Base-by-base conservation (phyloP, 2,329 filamentous ascomycete genomes). In the Calonectria montana region DNA sequence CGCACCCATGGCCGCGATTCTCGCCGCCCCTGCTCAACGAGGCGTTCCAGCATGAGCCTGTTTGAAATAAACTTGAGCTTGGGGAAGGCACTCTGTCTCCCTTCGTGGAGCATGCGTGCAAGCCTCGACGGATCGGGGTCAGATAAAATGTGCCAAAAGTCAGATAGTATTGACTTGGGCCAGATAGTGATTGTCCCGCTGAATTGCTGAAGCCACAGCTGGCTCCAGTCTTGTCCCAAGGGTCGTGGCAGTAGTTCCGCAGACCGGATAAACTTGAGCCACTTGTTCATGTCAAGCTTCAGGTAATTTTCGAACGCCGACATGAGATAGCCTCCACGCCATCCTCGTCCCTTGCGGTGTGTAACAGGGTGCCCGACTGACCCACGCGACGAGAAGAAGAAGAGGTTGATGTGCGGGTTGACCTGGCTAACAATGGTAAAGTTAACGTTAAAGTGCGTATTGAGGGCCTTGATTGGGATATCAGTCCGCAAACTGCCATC, bases 381-480 rank as follows among this genome's bases (percentile, higher is more conserved):
- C 15, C 97, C 97, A 37, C 97, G 91, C 0, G 96, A 97, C 35
- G 94, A 97, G 87, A 98, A 99, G 89, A 99, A 98, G 88, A 99
- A 99, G 31, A 98, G 91, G 80, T 98, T 98, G 83, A 99, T 96
- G 82, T 99, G 97, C 2, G 97, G 97, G 82, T 99, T 99, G 61
- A 98, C 96, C 85, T 95, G 90, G 76, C 88, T 89, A 77, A 92
- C 97, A 75, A 99, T 96, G 75, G 94, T 96, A 83, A 98, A 99
- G 82, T 97, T 98, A 82, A 98, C 97, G 82, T 98, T 98, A 87
- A 99, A 99, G 81, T 98, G 95, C 1, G 98, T 88, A 82, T 99
- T 98, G 64, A 99, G 88, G 2, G 96, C 94, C 83, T 96, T 97
- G 80, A 99, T 91, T 0, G 97, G 97, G 31, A 99, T 98, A 80